A percentile compares a stretch with the other conserved stretches of the same genome.
Conservation (phyloP, 1,284 basidiomycete genomes). For the Ustilago vetiveriae region DNA sequence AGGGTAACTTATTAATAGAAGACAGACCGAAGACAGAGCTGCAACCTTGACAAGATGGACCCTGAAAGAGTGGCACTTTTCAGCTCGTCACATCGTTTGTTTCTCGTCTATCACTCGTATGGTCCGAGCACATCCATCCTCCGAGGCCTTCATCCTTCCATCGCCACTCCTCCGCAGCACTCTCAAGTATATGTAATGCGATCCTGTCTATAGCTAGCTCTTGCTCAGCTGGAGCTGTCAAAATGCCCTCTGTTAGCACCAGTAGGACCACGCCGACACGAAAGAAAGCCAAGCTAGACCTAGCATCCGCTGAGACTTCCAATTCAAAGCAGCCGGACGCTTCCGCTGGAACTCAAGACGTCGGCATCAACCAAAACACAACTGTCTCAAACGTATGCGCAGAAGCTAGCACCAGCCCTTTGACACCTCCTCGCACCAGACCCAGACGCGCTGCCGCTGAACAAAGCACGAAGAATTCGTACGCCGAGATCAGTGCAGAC, state of each 20-base stretch:
- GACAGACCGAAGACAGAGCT: too few species aligned
- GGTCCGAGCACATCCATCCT: background rate
- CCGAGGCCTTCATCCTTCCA: background rate
- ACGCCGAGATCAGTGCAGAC: background rate
- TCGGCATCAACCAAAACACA: background rate
- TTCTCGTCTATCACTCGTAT: background rate
- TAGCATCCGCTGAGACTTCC: background rate
- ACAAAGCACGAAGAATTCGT: background rate
- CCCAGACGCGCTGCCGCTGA: background rate
- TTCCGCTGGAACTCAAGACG: too few species aligned
- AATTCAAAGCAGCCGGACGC: background rate
- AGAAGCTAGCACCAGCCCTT: background rate
- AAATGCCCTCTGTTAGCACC: slow-evolving; percentile 17
- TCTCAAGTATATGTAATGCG: too few species aligned
- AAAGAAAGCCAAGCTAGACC: slow-evolving; percentile 20
- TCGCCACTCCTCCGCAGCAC: background rate
- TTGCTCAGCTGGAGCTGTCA: background rate
- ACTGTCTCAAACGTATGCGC: background rate
- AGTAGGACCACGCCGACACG: slow-evolving; percentile 15
- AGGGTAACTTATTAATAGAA: too few species aligned
- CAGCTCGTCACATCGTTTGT: too few species aligned
- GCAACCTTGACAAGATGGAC: background rate
- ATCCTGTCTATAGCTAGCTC: background rate
- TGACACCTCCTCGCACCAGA: background rate
- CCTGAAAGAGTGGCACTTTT: background rate